Conservation (phyloP, 257 asterid species). For the Capsicum chinense region DNA sequence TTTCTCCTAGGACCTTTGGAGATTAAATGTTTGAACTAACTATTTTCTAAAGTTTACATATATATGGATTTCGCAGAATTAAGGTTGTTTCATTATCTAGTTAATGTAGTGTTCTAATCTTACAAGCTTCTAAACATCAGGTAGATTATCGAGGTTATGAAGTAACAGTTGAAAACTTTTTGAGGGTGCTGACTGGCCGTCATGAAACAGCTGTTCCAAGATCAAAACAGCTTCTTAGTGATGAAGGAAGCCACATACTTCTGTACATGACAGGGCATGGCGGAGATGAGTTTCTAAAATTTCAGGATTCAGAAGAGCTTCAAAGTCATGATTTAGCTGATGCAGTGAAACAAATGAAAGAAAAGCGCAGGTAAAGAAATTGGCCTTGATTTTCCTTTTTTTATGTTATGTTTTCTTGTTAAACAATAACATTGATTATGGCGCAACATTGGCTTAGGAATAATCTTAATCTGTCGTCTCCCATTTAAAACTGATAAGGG, state of each 20-base stretch:
- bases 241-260: conserved; percentile 97
- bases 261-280: conserved; percentile 99
- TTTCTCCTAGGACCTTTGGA: neutral
- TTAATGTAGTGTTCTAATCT: conserved; percentile 33
- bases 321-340: conserved; percentile 99
- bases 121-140: conserved; percentile 50
- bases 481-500: conserved; percentile 11
- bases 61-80: neutral
- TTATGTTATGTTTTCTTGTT: neutral
- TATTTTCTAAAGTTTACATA: neutral
- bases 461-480: neutral
- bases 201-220: conserved; percentile 94
- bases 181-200: conserved; percentile 72
- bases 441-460: neutral
- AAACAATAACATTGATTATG: neutral
- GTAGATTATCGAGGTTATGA: conserved; percentile 98
- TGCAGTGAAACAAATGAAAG: conserved; percentile 99
- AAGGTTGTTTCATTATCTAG: neutral
- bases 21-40: neutral
- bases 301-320: conserved; percentile 98
- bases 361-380: conserved; percentile 72
- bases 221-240: conserved; percentile 96
- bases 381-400: neutral
- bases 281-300: conserved; percentile 96
- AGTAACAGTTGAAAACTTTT: conserved; percentile 89